A percentile compares a stretch with the other conserved stretches of the same genome.
These are phyloP conservation scores for Paecilomyces dactylethromorphus DNA, from an alignment of 2,329 filamentous ascomycete species.

Conservation along the genomic window DNA sequence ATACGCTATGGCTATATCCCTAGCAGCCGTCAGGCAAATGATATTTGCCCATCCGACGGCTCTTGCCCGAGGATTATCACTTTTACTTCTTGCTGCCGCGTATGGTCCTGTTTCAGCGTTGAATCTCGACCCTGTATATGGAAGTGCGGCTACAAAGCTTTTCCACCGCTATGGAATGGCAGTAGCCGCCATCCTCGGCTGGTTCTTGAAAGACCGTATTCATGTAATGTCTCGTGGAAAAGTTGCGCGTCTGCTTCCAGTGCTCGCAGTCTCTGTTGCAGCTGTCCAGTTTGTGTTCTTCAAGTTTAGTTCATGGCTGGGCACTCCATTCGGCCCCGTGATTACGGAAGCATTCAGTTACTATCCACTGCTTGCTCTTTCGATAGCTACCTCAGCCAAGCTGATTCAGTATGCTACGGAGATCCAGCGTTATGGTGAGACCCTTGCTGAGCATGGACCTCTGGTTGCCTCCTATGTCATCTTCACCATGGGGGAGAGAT, in stretches of 20 bases:
- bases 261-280: slow-evolving; percentile 71
- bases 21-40: background rate
- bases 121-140: slow-evolving; percentile 79
- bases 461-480: slow-evolving; percentile 61
- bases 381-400: slow-evolving; percentile 57
- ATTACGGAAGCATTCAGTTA: slow-evolving; percentile 68
- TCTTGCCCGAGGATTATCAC: slow-evolving; percentile 21
- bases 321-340: slow-evolving; percentile 65
- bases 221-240: slow-evolving; percentile 42
- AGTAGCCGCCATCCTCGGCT: slow-evolving; percentile 62
- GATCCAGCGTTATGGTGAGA: slow-evolving; percentile 48
- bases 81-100: slow-evolving; percentile 32
- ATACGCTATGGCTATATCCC: background rate
- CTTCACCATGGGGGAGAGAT: slow-evolving; percentile 47
- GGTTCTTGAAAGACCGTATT: slow-evolving; percentile 57
- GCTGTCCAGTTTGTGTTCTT: slow-evolving; percentile 66
- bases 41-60: slow-evolving; percentile 6
- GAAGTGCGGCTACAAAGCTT: slow-evolving; percentile 67
- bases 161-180: slow-evolving; percentile 65
- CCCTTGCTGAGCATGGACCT: slow-evolving; percentile 57
- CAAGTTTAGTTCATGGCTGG: slow-evolving; percentile 58
- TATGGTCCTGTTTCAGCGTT: slow-evolving; percentile 50
- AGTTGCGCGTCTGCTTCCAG: slow-evolving; percentile 52
- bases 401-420: slow-evolving; percentile 55
- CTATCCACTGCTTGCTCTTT: slow-evolving; percentile 61